Percentiles rank a stretch among this genome's conserved stretches.
phyloP scores from a whole-genome alignment of 345 rosid species.

The Citrus hindsii region DNA sequence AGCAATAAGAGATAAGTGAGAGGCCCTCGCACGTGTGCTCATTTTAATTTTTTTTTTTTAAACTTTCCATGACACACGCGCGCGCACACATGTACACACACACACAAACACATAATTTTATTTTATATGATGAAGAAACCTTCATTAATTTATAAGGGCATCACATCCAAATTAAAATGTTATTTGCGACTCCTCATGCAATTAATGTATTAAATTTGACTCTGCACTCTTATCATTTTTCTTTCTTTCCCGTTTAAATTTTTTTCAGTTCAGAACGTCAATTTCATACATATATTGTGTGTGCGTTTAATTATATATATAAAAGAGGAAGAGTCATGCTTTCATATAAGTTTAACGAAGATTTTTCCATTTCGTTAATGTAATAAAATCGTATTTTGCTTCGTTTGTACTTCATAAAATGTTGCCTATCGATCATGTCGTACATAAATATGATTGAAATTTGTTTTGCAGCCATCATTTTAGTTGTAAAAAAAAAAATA shows the following conservation, averaged over 20 bases:
- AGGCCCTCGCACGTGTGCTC: slow-evolving; percentile 1
- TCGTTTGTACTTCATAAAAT: no score
- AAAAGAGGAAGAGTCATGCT: neutral
- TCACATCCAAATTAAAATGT: no score
- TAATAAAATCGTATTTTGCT: no score
- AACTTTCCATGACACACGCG: neutral
- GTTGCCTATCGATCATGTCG: no score
- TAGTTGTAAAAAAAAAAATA: no score
- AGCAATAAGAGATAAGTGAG: neutral
- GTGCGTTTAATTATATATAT: neutral
- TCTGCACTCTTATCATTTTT: neutral
- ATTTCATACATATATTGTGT: neutral
- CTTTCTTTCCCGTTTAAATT: neutral
- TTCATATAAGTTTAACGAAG: neutral
- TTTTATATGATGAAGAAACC: no score
- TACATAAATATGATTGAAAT: no score
- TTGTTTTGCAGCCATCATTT: no score
- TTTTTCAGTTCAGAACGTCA: neutral
- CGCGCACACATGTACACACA: no score
- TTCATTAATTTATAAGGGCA: no score
- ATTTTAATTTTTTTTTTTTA: neutral
- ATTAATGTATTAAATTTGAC: neutral
- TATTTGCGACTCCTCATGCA: neutral
- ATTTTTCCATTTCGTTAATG: neutral
- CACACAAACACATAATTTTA: no score